Evolutionary conservation across 2,329 filamentous ascomycete genomes (phyloP).

Genomic region (Metarhizium album): DNA sequence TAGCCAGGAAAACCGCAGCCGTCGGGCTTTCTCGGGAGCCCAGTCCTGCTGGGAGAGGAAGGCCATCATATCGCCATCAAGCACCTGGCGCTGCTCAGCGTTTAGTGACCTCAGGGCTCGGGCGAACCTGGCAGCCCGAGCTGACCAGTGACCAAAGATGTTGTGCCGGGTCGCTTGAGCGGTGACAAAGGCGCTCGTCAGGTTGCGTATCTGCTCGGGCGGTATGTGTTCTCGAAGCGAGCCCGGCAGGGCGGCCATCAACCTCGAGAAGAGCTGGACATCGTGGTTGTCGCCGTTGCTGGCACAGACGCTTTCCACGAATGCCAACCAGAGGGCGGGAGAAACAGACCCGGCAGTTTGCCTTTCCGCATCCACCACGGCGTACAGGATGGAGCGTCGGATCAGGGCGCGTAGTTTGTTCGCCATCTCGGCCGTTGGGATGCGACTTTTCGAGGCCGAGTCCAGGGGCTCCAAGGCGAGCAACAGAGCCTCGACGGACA

Average conservation of each 20-base stretch:
- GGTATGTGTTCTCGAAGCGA: constrained; percentile 8
- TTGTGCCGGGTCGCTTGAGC: constrained; percentile 13
- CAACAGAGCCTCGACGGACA: constrained; percentile 8
- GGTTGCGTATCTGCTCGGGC: constrained; percentile 4
- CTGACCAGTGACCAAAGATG: constrained; percentile 9
- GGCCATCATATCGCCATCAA: constrained; percentile 6
- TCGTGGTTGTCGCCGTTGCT: constrained; percentile 8
- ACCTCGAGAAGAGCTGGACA: constrained; percentile 10
- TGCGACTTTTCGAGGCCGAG: constrained; percentile 5
- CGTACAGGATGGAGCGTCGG: constrained; percentile 11
- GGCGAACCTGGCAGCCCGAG: constrained; percentile 10
- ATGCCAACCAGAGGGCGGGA: constrained; percentile 11
- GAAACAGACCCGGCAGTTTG: constrained; percentile 1
- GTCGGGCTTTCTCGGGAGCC: constrained; percentile 2
- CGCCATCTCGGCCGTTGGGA: constrained; percentile 7
- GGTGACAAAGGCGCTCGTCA: constrained; percentile 8
- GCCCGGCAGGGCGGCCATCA: constrained; percentile 11
- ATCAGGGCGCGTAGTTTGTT: constrained; percentile 11
- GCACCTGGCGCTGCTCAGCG: constrained; percentile 3
- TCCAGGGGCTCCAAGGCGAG: constrained; percentile 13
- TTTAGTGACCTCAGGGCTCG: constrained; percentile 8
- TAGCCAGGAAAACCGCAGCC: constrained; percentile 14
- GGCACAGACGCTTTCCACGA: constrained; percentile 7
- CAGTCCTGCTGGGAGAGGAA: constrained; percentile 9
- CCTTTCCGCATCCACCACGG: constrained; percentile 8